Base-by-base conservation (phyloP, 768 basidiomycete species). In the Stropharia rugosoannulata region DNA sequence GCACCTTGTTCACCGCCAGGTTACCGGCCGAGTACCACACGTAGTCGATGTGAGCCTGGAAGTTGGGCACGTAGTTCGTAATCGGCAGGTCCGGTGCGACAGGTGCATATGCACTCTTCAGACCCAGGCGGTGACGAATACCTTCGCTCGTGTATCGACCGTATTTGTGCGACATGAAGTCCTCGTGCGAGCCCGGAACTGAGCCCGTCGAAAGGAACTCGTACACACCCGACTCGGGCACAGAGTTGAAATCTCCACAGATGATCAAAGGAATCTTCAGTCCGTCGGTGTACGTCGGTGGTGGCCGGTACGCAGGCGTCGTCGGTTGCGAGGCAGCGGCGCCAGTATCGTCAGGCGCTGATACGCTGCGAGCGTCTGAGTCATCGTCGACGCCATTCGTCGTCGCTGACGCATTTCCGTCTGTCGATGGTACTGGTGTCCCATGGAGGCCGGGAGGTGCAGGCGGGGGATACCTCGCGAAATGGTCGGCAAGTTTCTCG, bases 171-270 rank as follows among this genome's bases (percentile, higher is more conserved):
- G 81, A 81, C 85, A 96, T 84, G 70, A 98, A 98, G 69, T 99
- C 97, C 9, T 86, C 82, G 63, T 99, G 97, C 56, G 89, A 81
- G 7, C 84, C 76, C 2, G 87, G 73, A 3, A 89, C 75, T 8
- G 71, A 68, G 10, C 97, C 96, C 8, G 77, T 83, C 22, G 88
- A 80, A 50, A 98, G 70, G 77, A 90, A 95, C 63, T 98, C 93
- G 76, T 92, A 97, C 16, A 98, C 91, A 5, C 94, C 94, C 35
- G 91, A 93, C 9, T 76, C 75, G 1, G 93, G 90, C 2, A 87
- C 73, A 47, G 94, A 96, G 77, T 99, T 99, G 77, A 89, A 95
- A 74, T 99, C 97, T n/a, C 95, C 94, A 63, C 90, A 91, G 55
- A 98, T 76, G 69, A 99, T 81, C 57, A 90, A 71, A 8, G 97